Evolutionary conservation across 768 basidiomycete species (phyloP), one percentile per base, ranked within the genome.

Genomic region (Leccinum uliginosum): DNA sequence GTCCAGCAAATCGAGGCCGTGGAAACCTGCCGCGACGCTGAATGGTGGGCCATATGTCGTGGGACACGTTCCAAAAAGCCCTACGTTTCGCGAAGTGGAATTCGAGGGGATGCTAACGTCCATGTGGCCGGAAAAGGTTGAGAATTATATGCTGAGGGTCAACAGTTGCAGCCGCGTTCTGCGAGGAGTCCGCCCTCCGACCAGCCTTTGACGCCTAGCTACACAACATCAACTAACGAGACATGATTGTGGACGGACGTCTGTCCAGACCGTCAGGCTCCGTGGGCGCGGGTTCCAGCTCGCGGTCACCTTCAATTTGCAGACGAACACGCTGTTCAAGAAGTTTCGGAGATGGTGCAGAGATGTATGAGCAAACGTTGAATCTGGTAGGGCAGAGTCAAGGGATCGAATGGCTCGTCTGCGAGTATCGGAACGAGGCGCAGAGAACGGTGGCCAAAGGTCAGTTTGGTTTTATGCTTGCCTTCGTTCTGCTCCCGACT

Each of bases 261-360:
- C 76, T 98, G 10, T 97, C 98, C 68, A 97, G 75, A 93, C 98
- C 64, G 83, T 90, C 27, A 78, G 84, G 30, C 68, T 90, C 44
- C 80, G 82, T 15, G 86, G 87, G 3, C 88, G 87, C 15, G 86
- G 79, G 14, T 91, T 83, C 73, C 91, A 95, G 72, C 82, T 99
- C 3, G 89, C 88, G 8, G 94, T 98, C 61, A 98, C 98, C 71
- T 98, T 98, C 67, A 97, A 99, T 71, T 91, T 94, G 3, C 96
- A 98, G 74, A 93, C 96, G 62, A 98, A 98, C 73, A 95, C 91
- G 29, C 78, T 99, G 26, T 98, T 98, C 84, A 99, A 99, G 79
- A 97, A 98, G 71, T 93, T 97, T 30, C 81, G 97, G 57, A 97
- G 78, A 96, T 94, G 0, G 93, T 98, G n/a, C 78, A 95, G 69